Conservation (phyloP, 495 filamentous ascomycete species). For the Penicillium arizonense region DNA sequence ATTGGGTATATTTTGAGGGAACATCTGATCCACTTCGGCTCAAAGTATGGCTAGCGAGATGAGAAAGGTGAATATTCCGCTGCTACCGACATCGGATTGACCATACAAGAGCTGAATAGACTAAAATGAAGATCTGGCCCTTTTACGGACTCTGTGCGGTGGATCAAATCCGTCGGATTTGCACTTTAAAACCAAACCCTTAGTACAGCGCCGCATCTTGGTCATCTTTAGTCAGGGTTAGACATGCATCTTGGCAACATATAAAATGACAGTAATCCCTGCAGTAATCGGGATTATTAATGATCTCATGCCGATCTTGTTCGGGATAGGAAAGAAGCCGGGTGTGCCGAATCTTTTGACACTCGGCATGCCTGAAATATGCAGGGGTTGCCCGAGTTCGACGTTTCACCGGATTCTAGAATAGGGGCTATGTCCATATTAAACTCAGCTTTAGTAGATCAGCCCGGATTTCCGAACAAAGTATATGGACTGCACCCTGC, state of each 20-base stretch:
- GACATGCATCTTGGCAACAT: not conserved
- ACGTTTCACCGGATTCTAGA: not conserved
- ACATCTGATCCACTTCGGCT: not conserved
- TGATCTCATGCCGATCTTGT: not conserved
- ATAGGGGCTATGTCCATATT: not conserved
- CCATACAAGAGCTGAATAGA: not conserved
- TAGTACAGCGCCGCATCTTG: not conserved
- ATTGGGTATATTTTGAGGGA: not conserved
- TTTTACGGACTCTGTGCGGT: not conserved
- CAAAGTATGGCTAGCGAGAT: no score
- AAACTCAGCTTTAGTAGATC: no score
- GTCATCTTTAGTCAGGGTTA: not conserved
- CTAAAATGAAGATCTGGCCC: not conserved
- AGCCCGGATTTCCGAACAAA: no score
- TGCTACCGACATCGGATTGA: not conserved
- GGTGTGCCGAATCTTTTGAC: not conserved
- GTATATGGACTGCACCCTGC: no score
- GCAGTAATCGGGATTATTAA: not conserved
- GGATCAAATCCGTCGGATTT: not conserved
- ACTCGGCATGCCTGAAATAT: not conserved
- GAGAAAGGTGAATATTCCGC: not conserved
- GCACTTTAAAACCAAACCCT: not conserved
- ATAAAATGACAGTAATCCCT: not conserved
- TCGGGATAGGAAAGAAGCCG: not conserved
- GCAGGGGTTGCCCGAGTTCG: not conserved